These are phyloP conservation scores for Westerdykella ornata DNA, from an alignment of 2,329 filamentous ascomycete species.

Conservation along the genomic window DNA sequence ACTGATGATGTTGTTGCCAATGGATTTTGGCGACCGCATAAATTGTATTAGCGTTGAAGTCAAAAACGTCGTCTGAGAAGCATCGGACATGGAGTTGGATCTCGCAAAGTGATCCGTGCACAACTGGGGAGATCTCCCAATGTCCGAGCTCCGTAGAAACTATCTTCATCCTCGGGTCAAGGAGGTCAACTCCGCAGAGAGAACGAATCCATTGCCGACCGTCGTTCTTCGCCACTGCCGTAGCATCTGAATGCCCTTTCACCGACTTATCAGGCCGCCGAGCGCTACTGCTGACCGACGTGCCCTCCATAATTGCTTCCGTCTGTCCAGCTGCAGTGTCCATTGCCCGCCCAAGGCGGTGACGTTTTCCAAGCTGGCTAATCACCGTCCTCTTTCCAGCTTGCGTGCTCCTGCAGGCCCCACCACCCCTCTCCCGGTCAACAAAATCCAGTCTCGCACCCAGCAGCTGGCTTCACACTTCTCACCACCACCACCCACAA, in stretches of 20 bases:
- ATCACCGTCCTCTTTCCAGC: conserved; percentile 22
- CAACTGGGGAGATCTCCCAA: neutral
- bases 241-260: conserved; percentile 21
- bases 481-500: conserved; percentile 12
- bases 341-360: conserved; percentile 31
- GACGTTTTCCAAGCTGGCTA: conserved; percentile 38
- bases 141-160: neutral
- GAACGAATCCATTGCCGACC: conserved; percentile 8
- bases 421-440: conserved; percentile 33
- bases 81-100: too few species aligned
- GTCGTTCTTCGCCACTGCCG: conserved; percentile 9
- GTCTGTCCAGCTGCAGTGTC: conserved; percentile 21
- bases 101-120: conserved; percentile 6
- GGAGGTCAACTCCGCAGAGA: conserved; percentile 7
- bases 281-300: conserved; percentile 2
- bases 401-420: conserved; percentile 25
- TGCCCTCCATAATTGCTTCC: conserved; percentile 13
- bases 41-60: conserved; percentile 36
- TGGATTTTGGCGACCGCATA: conserved; percentile 43
- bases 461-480: conserved; percentile 38
- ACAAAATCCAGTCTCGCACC: conserved; percentile 39
- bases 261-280: conserved; percentile 19
- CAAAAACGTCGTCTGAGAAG: too few species aligned
- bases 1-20: conserved; percentile 15
- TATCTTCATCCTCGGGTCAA: conserved; percentile 24